phyloP scores from a whole-genome alignment of 306 rosid genomes.

The apple (Malus domestica) region ASM211411v1 NC_041801.1:863001-863500 shows the following conservation, averaged over 20 bases:
- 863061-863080: too few relatives aligned
- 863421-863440: background rate
- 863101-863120: background rate
- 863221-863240: background rate
- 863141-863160: background rate
- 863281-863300: background rate
- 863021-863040: background rate
- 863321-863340: background rate
- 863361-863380: background rate
- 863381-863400: background rate
- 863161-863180: background rate
- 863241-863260: background rate
- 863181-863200: background rate
- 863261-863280: background rate
- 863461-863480: background rate
- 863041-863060: background rate
- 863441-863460: background rate
- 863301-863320: slow-evolving; percentile 9
- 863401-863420: background rate
- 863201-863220: background rate
- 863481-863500: background rate
- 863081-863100: fast-evolving
- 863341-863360: background rate
- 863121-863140: background rate
- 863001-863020: background rate